Base-by-base conservation (phyloP, 345 rosid species). In the Heritiera littoralis region DNA sequence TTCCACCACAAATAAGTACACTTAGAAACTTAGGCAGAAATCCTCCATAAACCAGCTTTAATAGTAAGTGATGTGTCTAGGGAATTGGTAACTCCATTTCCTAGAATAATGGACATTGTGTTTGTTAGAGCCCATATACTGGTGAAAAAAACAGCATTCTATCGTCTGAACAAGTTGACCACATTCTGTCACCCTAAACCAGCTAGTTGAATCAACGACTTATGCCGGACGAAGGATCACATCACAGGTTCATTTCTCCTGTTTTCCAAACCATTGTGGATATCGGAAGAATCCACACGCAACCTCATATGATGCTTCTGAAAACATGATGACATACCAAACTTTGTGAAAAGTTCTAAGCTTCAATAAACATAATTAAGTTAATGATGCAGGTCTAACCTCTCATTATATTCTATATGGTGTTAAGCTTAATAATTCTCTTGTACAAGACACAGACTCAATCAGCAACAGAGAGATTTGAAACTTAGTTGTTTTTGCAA, bases 401-500 rank as follows among this genome's bases (percentile, higher is more conserved):
- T 9, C 46, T 3, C 3, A 23, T 17, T 17, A 10, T 10, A 54
- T 9, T 8, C 15, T 30, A 46, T 1, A 51, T 15, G 45, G 11
- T 15, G 11, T 51, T 72, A 73, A 55, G 61, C 61, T 18, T 18
- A 35, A 18, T n/a, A 7, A 32, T 51, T 4, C 8, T 54, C 76
- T 9, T 1, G 9, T 55, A 5, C 8, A 17, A 4, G 45, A 72
- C 63, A 72, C 41, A 54, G 64, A 54, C 14, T 32, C 48, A 35
- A 72, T 15, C 30, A 72, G 49, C 9, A 54, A 54, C 30, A 38
- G 9, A 54, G 63, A 54, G 48, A 6, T 30, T 30, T 49, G 72
- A 70, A 14, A 28, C 61, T 23, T 52, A 72, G 46, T 30, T 72
- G 52, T 63, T 72, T 78, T 45, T 14, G 74, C 59, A 43, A 63